Evolutionary conservation across 2,329 filamentous ascomycete species (phyloP), one percentile per base, ranked within the genome.

Genomic region (Pseudogymnoascus sp.): DNA sequence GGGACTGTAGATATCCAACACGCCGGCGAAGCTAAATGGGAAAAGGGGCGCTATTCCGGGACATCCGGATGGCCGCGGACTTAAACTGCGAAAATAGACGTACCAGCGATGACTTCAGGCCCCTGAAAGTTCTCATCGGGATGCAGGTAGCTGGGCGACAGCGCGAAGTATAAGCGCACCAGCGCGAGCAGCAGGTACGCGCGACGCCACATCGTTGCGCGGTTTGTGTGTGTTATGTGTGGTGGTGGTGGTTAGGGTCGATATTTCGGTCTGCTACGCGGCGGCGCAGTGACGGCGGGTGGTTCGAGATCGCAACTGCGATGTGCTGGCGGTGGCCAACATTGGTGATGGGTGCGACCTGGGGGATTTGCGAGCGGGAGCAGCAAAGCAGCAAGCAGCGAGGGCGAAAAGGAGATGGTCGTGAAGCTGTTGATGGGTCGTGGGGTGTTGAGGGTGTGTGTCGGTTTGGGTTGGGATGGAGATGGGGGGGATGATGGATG

Each of bases 41-140:
- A 16, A 21, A 34, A 4, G 60, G 23, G 16, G 14, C 10, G 36
- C 41, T 36, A n/a, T 61, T 21, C 48, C 39, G 62, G 19, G 34
- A 31, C 14, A 34, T 31, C 37, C 62, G 5, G 61, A 28, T 14
- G 45, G 39, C 48, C 34, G 54, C n/a, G 39, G 16, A 34, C 31
- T 31, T 31, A 8, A 31, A 31, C 60, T 62, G 43, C 34, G 61
- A 51, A 37, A 16, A 45, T 41, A 79, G 10, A 45, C 87, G 70
- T 85, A 97, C 93, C 93, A 73, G 93, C 93, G 73, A 98, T 95
- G 68, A 98, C 89, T 80, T 99, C 95, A 14, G 95, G 95, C 37
- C 95, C 95, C 79, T 99, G 95, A 73, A 99, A 99, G 80, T 98
- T 95, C 82, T 99, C 95, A 79, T 99, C 95, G 4, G 95, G 95